These are phyloP conservation scores for Silene uniflora DNA, from an alignment of 148 eudicot species.

Conservation along the genomic window DNA sequence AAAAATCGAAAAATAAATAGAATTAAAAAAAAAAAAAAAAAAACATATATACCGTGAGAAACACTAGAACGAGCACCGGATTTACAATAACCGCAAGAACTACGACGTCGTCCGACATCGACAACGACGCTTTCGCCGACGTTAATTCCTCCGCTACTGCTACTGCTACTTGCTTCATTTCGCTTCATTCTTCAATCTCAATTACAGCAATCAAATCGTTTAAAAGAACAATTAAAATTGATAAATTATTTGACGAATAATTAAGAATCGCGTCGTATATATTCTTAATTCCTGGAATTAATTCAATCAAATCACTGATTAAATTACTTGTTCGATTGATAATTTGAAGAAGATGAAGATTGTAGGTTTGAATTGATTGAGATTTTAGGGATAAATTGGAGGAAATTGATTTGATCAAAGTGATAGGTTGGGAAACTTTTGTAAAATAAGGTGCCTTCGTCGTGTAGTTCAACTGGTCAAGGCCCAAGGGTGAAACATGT, in stretches of 20 bases:
- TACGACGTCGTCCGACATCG: constrained; percentile 66
- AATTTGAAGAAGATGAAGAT: too few relatives aligned
- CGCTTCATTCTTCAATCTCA: constrained; percentile 28
- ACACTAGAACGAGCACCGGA: constrained; percentile 60
- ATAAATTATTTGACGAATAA: background rate
- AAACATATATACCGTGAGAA: constrained; percentile 54
- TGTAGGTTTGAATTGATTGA: too few relatives aligned
- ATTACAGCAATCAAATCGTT: background rate
- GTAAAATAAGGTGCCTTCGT: too few relatives aligned
- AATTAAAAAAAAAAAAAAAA: background rate
- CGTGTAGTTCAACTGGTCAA: too few relatives aligned
- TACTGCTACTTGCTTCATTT: constrained; percentile 59
- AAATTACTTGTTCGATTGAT: too few relatives aligned
- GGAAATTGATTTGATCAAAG: too few relatives aligned
- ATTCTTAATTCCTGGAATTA: too few relatives aligned
- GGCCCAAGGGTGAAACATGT: too few relatives aligned
- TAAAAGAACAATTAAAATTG: background rate
- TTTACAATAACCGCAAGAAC: constrained; percentile 86
- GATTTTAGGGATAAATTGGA: too few relatives aligned
- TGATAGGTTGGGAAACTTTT: too few relatives aligned
- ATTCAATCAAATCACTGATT: too few relatives aligned
- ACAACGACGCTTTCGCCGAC: constrained; percentile 48
- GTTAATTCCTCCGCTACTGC: constrained; percentile 34
- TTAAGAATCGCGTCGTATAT: too few relatives aligned
- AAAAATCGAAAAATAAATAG: background rate